A percentile compares a stretch with the other conserved stretches of the same genome.
These are phyloP conservation scores for Aspergillus eucalypticola DNA, from an alignment of 2,329 filamentous ascomycete species.

Conservation along the genomic window DNA sequence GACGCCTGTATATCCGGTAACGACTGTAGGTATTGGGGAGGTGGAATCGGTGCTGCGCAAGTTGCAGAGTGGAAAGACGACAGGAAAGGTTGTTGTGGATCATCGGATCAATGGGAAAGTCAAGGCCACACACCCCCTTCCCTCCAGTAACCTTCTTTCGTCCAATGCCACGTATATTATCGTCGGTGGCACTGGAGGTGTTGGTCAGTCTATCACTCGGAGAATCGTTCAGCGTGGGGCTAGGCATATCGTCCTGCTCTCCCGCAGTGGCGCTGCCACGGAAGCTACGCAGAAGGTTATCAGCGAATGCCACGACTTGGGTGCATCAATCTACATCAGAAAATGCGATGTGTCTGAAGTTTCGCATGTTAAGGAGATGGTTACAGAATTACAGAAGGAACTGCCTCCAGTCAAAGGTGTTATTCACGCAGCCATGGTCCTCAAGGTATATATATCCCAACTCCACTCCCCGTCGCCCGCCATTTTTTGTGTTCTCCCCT, in stretches of 20 bases:
- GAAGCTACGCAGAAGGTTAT: too few relatives aligned
- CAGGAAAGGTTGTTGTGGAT: too few relatives aligned
- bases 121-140: not conserved
- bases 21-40: too few relatives aligned
- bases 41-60: too few relatives aligned
- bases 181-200: conserved; percentile 35
- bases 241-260: conserved; percentile 27
- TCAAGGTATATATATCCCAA: conserved; percentile 7
- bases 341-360: not conserved
- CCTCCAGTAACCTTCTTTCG: not conserved
- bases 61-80: too few relatives aligned
- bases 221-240: conserved; percentile 38
- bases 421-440: conserved; percentile 23
- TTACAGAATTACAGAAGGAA: not conserved
- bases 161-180: conserved; percentile 30
- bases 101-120: too few relatives aligned
- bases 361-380: too few relatives aligned
- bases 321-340: too few relatives aligned
- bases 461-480: too few relatives aligned
- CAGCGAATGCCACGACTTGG: fast-evolving
- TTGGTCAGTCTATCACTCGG: conserved; percentile 29
- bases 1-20: too few relatives aligned
- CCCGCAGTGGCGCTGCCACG: too few relatives aligned
- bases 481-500: too few relatives aligned
- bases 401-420: conserved; percentile 16